phyloP scores from a whole-genome alignment of 1,284 basidiomycete genomes.

The Athelia psychrophila region DNA sequence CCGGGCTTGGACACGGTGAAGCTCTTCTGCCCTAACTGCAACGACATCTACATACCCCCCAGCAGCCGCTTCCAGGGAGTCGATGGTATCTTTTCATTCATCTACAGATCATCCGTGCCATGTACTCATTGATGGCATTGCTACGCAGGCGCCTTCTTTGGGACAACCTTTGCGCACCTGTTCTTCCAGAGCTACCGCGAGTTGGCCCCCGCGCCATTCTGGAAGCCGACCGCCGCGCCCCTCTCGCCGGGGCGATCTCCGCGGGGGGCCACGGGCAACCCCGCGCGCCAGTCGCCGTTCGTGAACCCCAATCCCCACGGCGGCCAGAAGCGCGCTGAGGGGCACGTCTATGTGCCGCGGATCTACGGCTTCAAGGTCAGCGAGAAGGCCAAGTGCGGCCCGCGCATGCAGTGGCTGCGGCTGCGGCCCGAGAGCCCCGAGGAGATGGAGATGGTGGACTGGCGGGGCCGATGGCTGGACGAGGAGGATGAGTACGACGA shows the following conservation, averaged over 20 bases:
- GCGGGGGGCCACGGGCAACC: constrained; percentile 44
- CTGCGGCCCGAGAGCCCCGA: constrained; percentile 77
- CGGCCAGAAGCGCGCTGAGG: constrained; percentile 82
- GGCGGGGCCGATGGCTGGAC: constrained; percentile 83
- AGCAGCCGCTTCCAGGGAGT: constrained; percentile 95
- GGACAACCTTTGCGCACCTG: constrained; percentile 96
- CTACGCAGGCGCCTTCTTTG: constrained; percentile 91
- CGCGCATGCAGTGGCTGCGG: constrained; percentile 95
- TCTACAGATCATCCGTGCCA: background rate
- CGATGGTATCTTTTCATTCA: constrained; percentile 66
- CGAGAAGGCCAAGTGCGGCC: constrained; percentile 85
- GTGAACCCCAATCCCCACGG: constrained; percentile 84
- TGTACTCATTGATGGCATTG: background rate
- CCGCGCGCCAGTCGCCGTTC: constrained; percentile 55
- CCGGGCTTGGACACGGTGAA: constrained; percentile 99
- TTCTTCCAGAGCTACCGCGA: constrained; percentile 98
- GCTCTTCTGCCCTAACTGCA: constrained; percentile 97
- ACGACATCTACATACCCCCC: constrained; percentile 95
- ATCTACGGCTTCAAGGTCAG: constrained; percentile 93
- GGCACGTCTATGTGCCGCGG: constrained; percentile 86
- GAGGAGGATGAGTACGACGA: constrained; percentile 66
- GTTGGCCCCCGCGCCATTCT: constrained; percentile 85
- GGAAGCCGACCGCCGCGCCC: constrained; percentile 57
- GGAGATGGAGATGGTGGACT: constrained; percentile 86
- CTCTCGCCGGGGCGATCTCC: constrained; percentile 38